Evolutionary conservation across 305 asterid genomes (phyloP).

Genomic region (Stenogyne calaminthoides): DNA sequence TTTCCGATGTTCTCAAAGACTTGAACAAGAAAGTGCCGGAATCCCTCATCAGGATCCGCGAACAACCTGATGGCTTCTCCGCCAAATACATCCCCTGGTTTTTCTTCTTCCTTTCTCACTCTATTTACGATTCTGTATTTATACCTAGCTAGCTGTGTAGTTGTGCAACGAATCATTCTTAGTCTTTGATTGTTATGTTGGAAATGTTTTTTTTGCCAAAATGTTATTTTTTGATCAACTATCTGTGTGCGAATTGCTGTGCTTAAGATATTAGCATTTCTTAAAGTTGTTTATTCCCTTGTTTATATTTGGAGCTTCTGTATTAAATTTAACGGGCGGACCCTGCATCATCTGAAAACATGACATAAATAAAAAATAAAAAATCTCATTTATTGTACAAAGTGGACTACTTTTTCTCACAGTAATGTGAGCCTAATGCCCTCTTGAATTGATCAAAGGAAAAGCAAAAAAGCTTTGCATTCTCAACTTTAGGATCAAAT

Average conservation of each 20-base stretch:
- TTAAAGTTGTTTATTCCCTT: background rate
- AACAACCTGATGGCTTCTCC: conserved; percentile 51
- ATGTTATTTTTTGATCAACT: background rate
- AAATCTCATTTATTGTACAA: background rate
- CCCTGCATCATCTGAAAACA: background rate
- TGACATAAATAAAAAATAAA: background rate
- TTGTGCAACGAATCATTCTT: background rate
- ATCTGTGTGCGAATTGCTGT: background rate
- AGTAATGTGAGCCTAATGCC: background rate
- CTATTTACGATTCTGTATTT: background rate
- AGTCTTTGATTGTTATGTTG: background rate
- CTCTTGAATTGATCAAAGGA: background rate
- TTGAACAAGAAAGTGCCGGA: conserved; percentile 86
- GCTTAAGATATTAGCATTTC: background rate
- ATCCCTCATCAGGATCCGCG: conserved; percentile 51
- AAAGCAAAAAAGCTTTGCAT: background rate
- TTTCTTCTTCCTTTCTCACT: background rate
- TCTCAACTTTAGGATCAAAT: background rate
- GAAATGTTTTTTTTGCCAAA: too few relatives aligned
- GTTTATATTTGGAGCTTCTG: background rate
- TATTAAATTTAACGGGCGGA: background rate
- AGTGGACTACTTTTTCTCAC: background rate
- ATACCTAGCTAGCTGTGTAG: background rate
- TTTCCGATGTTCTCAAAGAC: conserved; percentile 68
- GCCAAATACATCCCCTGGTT: conserved; percentile 79